Evolutionary conservation across 2,329 filamentous ascomycete genomes (phyloP).

Genomic region (Colletotrichum chrysophilum): DNA sequence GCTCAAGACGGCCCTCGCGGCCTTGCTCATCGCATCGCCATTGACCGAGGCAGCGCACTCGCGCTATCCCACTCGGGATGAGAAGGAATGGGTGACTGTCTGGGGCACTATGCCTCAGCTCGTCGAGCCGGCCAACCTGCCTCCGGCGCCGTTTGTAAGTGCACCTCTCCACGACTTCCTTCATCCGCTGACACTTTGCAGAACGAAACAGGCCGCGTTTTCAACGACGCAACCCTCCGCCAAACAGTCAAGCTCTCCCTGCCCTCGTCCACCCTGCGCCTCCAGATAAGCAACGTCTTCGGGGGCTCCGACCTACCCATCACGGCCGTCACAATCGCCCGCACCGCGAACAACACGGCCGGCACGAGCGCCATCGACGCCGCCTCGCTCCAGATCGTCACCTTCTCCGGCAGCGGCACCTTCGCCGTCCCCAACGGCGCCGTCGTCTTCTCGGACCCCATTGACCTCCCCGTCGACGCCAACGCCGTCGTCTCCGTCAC

Average conservation of each 20-base stretch:
- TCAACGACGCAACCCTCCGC: constrained; percentile 64
- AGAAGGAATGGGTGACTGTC: constrained; percentile 62
- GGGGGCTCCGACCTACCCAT: constrained; percentile 62
- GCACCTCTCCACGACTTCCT: not conserved
- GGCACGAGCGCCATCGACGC: constrained; percentile 54
- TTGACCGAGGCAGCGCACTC: not conserved
- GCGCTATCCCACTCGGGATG: constrained; percentile 10
- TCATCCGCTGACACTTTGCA: constrained; percentile 29
- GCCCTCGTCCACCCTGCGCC: constrained; percentile 55
- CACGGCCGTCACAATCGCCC: constrained; percentile 59
- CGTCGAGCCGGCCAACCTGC: constrained; percentile 63
- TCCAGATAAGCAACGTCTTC: constrained; percentile 68
- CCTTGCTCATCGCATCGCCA: constrained; percentile 5
- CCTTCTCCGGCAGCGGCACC: constrained; percentile 58
- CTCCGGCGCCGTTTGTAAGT: constrained; percentile 59
- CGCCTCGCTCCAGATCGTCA: constrained; percentile 52
- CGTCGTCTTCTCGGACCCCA: constrained; percentile 62
- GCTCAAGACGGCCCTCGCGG: constrained; percentile 18
- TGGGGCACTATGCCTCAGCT: constrained; percentile 70
- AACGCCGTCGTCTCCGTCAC: constrained; percentile 58
- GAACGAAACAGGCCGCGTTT: constrained; percentile 58
- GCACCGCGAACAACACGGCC: constrained; percentile 54
- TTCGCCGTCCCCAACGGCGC: constrained; percentile 59
- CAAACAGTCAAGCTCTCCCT: constrained; percentile 65
- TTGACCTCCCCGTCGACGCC: constrained; percentile 54